Evolutionary conservation across 2,329 filamentous ascomycete species (phyloP).

Genomic region (Setomelanomma holmii): DNA sequence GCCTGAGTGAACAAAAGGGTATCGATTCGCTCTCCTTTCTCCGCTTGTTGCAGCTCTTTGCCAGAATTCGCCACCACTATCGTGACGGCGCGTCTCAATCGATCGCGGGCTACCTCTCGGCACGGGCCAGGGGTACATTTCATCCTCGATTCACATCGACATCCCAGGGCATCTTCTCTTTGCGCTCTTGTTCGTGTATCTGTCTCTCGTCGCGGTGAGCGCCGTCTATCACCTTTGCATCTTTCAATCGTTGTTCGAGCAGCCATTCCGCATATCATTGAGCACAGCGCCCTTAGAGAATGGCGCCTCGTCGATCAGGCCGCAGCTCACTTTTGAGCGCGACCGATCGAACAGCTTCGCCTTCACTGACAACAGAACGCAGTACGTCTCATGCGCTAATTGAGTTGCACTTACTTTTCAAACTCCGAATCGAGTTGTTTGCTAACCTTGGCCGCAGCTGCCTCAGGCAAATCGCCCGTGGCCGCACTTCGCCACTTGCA

Average conservation of each 20-base stretch:
- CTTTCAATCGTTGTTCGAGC: neutral
- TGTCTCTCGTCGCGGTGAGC: neutral
- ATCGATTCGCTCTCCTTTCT: neutral
- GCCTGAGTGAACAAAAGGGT: neutral
- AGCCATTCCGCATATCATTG: neutral
- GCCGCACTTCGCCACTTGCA: conserved; percentile 18
- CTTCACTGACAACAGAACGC: neutral
- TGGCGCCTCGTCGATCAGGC: neutral
- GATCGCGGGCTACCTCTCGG: neutral
- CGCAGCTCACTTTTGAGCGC: neutral
- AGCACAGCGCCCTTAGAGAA: neutral
- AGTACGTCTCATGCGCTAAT: conserved; percentile 8
- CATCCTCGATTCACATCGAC: neutral
- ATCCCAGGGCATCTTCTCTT: neutral
- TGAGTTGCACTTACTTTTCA: neutral
- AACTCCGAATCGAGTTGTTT: neutral
- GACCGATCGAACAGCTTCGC: neutral
- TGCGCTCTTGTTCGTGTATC: neutral
- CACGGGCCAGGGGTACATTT: neutral
- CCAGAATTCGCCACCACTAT: neutral
- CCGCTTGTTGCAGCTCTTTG: neutral
- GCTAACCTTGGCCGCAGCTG: conserved; percentile 6
- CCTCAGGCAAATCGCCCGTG: conserved; percentile 8
- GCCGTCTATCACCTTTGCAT: neutral
- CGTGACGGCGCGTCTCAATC: neutral